phyloP scores from a whole-genome alignment of 106 monocot species.

The Dendrobium catenatum region DNA sequence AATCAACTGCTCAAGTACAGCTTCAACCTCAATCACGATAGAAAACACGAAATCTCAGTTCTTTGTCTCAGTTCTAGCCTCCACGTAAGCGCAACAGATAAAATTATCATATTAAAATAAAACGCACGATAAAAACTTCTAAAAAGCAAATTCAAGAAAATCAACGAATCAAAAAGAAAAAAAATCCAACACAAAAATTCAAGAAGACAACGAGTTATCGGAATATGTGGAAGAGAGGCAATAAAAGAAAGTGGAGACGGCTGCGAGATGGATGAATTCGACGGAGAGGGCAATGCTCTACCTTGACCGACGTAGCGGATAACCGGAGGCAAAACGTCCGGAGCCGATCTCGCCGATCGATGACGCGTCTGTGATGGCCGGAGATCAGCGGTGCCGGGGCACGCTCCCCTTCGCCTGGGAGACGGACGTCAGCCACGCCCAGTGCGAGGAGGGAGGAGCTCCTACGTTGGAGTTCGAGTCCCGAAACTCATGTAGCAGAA shows the following conservation, averaged over 20 bases:
- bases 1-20: not conserved
- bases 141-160: not conserved
- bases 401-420: conserved; percentile 1
- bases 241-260: not conserved
- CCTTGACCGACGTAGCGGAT: not conserved
- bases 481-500: not conserved
- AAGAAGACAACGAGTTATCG: not conserved
- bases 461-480: not conserved
- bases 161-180: not conserved
- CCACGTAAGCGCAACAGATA: not conserved
- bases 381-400: not conserved
- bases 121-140: not conserved
- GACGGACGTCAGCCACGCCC: not conserved
- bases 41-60: not conserved
- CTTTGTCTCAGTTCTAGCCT: not conserved
- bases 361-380: not conserved
- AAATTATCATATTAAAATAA: not conserved
- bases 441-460: not conserved
- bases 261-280: not conserved
- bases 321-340: not conserved
- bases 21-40: not conserved
- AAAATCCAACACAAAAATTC: not conserved
- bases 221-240: not conserved
- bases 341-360: not conserved
- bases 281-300: not conserved